These are phyloP conservation scores for Bidens hawaiensis DNA, from an alignment of 140 eudicot species.

Conservation along the genomic window DNA sequence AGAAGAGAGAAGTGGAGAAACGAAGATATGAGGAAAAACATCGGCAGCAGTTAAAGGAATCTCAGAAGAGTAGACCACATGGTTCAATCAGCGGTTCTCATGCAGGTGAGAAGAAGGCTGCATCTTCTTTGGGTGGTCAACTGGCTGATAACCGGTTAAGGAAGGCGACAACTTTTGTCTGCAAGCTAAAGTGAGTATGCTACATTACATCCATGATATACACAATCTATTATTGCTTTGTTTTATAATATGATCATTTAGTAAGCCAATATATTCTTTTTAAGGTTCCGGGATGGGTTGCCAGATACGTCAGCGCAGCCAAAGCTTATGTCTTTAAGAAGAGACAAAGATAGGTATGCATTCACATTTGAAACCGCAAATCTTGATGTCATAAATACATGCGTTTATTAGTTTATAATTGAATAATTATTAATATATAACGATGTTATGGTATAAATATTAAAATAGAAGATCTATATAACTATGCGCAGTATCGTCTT, in stretches of 20 bases:
- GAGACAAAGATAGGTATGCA: slow-evolving; percentile 82
- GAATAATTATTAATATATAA: background rate
- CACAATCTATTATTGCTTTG: background rate
- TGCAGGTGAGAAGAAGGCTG: slow-evolving; percentile 75
- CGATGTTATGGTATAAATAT: no score
- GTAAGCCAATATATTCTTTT: background rate
- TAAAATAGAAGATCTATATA: no score
- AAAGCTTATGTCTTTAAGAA: slow-evolving; percentile 60
- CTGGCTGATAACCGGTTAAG: slow-evolving; percentile 77
- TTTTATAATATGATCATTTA: background rate
- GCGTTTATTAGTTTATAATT: slow-evolving; percentile 2
- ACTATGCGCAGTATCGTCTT: no score
- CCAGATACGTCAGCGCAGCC: slow-evolving; percentile 86
- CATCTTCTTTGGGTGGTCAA: slow-evolving; percentile 62
- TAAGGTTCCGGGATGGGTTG: slow-evolving; percentile 83
- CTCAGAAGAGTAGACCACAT: slow-evolving; percentile 64
- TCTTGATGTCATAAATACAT: background rate
- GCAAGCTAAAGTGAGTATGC: slow-evolving; percentile 92
- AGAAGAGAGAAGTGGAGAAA: slow-evolving; percentile 71
- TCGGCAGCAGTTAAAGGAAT: slow-evolving; percentile 61
- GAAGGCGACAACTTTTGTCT: slow-evolving; percentile 90
- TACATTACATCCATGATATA: slow-evolving; percentile 1
- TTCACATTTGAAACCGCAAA: background rate
- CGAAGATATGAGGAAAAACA: slow-evolving; percentile 70
- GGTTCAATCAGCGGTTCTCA: slow-evolving; percentile 79